Evolutionary conservation across 2,329 filamentous ascomycete species (phyloP), one percentile per base, ranked within the genome.

Genomic region (Colletotrichum lindemuthianum): DNA sequence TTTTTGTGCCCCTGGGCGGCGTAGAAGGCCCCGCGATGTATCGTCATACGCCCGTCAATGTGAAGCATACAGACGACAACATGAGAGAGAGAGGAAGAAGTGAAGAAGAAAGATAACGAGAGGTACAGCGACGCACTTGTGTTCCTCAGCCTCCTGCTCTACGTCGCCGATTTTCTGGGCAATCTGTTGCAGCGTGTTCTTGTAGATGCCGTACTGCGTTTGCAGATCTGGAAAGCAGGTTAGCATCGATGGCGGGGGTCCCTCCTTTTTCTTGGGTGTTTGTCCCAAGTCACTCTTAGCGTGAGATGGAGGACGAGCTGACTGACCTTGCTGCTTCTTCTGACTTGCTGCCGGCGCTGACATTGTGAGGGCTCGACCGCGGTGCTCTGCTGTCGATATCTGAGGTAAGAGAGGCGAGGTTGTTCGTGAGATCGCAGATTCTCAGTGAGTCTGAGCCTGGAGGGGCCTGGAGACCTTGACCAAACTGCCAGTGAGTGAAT

Each of bases 141-240:
- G 96, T 77, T 99, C 96, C 78, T 99, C 96, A 16, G 92, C 90
- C 77, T 98, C 96, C 77, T 97, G 93, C 81, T 99, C 96, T 60
- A 99, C 94, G 75, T 98, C 94, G 44, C 96, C 96, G 71, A 99
- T 97, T 78, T 97, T 98, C 74, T 93, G 90, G 36, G 96, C 96
- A 72, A 99, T 89, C 74, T 96, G 92, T 79, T 98, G 95, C 63
- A 99, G 86, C 4, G 85, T 89, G 71, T 86, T 89, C 76, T 91
- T 91, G 79, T 88, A 95, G 78, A 89, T 92, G 70, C 87, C 87
- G 77, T 96, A 96, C 71, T 92, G 91, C 53, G 84, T 81, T 79
- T 96, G 92, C 70, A 96, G 87, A 75, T 96, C 92, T 96, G 71
- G 33, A 43, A 52, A 16, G 6, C 15, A 36, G 8, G 48, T 34